Evolutionary conservation across 805 yeast genomes (phyloP).

Genomic region (Clavispora vitiphila): DNA sequence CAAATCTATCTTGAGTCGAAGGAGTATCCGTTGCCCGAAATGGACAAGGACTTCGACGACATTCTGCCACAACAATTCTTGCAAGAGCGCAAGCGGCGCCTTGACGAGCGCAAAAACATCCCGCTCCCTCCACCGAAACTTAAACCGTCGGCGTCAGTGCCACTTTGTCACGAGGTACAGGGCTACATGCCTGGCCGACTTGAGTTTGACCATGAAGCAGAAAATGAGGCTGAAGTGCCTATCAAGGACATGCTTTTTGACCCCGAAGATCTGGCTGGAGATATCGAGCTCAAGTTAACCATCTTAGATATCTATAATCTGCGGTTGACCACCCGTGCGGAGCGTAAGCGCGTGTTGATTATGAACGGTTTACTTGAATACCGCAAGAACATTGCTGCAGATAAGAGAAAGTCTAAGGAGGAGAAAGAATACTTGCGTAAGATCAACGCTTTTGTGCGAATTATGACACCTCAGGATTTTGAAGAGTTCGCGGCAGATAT

Average conservation of each 20-base stretch:
- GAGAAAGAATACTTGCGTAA: conserved; percentile 76
- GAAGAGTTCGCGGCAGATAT: conserved; percentile 69
- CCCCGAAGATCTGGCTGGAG: conserved; percentile 83
- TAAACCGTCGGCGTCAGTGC: conserved; percentile 88
- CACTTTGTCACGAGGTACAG: conserved; percentile 94
- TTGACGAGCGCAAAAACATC: conserved; percentile 66
- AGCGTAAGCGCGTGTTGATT: conserved; percentile 77
- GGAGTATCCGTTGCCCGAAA: conserved; percentile 85
- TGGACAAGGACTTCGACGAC: conserved; percentile 59
- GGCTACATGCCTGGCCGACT: conserved; percentile 98
- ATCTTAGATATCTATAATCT: conserved; percentile 87
- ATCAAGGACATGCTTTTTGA: conserved; percentile 95
- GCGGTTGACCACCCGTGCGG: conserved; percentile 86
- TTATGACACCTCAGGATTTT: conserved; percentile 79
- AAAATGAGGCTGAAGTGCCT: conserved; percentile 92
- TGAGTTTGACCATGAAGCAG: conserved; percentile 94
- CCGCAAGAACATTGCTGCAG: conserved; percentile 71
- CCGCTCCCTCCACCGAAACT: conserved; percentile 80
- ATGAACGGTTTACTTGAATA: conserved; percentile 79
- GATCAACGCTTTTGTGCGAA: conserved; percentile 74
- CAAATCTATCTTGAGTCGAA: conserved; percentile 62
- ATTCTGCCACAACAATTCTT: conserved; percentile 68
- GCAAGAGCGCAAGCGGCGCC: conserved; percentile 57
- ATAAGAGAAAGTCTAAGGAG: conserved; percentile 83
- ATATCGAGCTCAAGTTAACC: conserved; percentile 83